Evolutionary conservation across 192 early-diverging fungal genomes (phyloP), one percentile per base, ranked within the genome.

Genomic region (Podila minutissima): DNA sequence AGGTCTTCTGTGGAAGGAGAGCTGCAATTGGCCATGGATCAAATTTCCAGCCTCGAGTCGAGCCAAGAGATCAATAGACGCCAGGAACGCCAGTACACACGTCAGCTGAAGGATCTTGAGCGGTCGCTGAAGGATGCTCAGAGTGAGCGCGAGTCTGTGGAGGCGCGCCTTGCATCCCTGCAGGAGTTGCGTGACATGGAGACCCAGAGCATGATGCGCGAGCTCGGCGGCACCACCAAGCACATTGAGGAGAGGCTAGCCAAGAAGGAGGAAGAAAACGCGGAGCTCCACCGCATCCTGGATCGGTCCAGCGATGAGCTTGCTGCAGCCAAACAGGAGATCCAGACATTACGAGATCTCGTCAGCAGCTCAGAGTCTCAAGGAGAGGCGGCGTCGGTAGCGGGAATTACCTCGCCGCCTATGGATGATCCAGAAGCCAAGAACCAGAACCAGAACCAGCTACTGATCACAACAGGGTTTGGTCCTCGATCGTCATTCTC

Each of bases 181-280:
- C 77, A 81, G 50, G 83, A 84, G 51, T 32, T 82, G 50, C 64
- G 64, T 9, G 69, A 78, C 20, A 66, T 67, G 10, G 74, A 83
- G 35, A 46, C 66, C 26, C 70, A 74, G 64, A 85, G 67, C 67
- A 51, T 79, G 59, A 81, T 65, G 64, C 82, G 67, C 22, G 74
- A 81, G 31, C 67, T 86, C 0, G 65, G 66, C 6, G 76, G 82
- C 33, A 75, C 81, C 31, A 83, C 81, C 22, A 81, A 83, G 35
- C 31, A 74, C 38, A 75, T 71, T 59, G 71, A 85, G n/a, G 79
- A 82, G 22, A 72, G 51, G 32, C 68, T 74, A 20, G 66, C 67
- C 22, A 74, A 85, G 67, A 84, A 87, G 35, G 84, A 87, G 51
- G 82, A 89, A 59, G 84, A 89, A 55, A 85, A 76, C 65, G 77